These are phyloP conservation scores for Xylaria cubensis DNA, from an alignment of 495 filamentous ascomycete genomes.

Conservation along the genomic window DNA sequence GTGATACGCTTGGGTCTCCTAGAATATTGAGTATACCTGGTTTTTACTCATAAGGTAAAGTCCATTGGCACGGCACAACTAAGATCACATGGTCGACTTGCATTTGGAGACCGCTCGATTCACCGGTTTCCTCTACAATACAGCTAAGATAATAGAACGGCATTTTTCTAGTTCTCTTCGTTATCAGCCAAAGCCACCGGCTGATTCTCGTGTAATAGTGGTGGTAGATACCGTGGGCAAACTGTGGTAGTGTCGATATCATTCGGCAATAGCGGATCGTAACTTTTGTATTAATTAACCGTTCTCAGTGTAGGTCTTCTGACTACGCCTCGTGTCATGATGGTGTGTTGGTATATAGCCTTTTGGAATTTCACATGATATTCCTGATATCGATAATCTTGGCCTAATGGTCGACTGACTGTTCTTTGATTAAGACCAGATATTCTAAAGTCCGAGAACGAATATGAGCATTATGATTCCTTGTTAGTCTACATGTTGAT, in stretches of 20 bases:
- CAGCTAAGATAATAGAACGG: neutral
- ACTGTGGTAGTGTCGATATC: neutral
- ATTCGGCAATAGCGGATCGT: neutral
- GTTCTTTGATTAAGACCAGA: neutral
- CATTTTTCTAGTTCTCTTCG: neutral
- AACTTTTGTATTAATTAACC: neutral
- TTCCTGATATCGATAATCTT: neutral
- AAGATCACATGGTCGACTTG: neutral
- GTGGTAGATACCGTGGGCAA: neutral
- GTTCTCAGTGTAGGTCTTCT: too few species aligned
- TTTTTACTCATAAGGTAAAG: neutral
- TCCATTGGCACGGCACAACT: neutral
- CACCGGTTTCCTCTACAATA: neutral
- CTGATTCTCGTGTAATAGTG: conserved; percentile 3
- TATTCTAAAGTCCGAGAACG: neutral
- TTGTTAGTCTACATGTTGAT: neutral
- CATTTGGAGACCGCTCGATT: neutral
- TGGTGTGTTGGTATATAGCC: neutral
- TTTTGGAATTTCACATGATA: neutral
- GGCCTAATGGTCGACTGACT: neutral
- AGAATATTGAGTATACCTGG: neutral
- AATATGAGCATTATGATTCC: neutral
- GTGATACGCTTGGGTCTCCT: neutral
- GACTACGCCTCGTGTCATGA: neutral
- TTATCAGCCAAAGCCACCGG: neutral